Percentiles rank a stretch among this genome's conserved stretches.
Conservation (phyloP, 164 flowering plant genomes). For the Dillenia turbinata region DNA sequence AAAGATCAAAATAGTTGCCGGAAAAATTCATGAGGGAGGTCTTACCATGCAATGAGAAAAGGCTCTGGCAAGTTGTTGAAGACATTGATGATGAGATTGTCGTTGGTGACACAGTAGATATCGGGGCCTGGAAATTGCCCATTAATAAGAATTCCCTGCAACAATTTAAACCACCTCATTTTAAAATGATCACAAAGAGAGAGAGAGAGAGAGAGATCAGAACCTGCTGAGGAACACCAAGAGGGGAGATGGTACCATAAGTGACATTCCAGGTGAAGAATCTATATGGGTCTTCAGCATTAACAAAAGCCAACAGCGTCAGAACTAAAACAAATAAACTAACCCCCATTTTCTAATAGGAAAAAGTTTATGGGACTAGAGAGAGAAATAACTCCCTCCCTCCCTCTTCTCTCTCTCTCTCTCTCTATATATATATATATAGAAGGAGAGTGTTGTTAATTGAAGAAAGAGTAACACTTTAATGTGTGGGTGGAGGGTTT, state of each 20-base stretch:
- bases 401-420: too few relatives aligned
- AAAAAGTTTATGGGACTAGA: too few relatives aligned
- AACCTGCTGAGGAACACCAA: conserved; percentile 34
- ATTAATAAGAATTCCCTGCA: conserved; percentile 76
- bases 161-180: neutral
- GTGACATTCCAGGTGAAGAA: conserved; percentile 34
- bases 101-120: conserved; percentile 61
- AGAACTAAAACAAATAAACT: neutral
- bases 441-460: too few relatives aligned
- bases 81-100: conserved; percentile 74
- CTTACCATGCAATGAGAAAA: conserved; percentile 78
- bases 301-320: conserved; percentile 1
- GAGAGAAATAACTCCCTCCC: too few relatives aligned
- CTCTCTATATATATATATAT: too few relatives aligned
- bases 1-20: neutral
- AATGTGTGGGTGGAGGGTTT: too few relatives aligned
- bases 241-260: conserved; percentile 28
- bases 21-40: neutral
- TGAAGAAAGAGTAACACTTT: too few relatives aligned
- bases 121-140: conserved; percentile 89
- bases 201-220: too few relatives aligned
- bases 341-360: too few relatives aligned
- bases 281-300: conserved; percentile 33
- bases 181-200: too few relatives aligned
- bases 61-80: conserved; percentile 65